phyloP scores from a whole-genome alignment of 129 eudicot genomes.

The Escallonia rubra region DNA sequence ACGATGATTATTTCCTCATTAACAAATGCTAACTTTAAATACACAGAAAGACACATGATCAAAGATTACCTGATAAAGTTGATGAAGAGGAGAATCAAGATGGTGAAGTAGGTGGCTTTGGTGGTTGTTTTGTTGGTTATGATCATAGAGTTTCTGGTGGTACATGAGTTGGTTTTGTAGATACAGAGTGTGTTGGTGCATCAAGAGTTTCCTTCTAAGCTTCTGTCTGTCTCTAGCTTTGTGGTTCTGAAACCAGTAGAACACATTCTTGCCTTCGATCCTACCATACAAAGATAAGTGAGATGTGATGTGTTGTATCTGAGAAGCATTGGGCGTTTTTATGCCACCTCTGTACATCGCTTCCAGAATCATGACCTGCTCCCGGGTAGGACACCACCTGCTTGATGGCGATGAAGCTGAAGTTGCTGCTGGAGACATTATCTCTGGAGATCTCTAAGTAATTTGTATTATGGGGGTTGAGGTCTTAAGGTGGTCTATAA shows the following conservation, averaged over 20 bases:
- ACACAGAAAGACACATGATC: neutral
- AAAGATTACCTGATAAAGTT: neutral
- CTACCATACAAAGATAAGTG: slow-evolving; percentile 34
- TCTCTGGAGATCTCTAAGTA: neutral
- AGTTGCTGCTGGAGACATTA: neutral
- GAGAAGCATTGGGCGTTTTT: slow-evolving; percentile 36
- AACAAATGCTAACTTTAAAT: neutral
- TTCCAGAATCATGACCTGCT: slow-evolving; percentile 40
- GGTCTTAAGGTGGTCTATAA: slow-evolving; percentile 12
- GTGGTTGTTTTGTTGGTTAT: neutral
- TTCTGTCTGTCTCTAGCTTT: slow-evolving; percentile 51
- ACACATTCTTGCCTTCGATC: slow-evolving; percentile 44
- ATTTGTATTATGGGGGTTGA: neutral
- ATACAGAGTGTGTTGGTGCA: slow-evolving; percentile 7
- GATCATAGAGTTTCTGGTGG: neutral
- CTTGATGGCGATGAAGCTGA: slow-evolving; percentile 10
- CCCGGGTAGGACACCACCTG: slow-evolving; percentile 50
- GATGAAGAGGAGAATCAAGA: slow-evolving; percentile 6
- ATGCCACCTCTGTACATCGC: slow-evolving; percentile 44
- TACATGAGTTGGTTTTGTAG: slow-evolving; percentile 24
- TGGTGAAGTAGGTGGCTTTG: neutral
- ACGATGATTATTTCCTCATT: neutral
- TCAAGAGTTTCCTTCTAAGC: slow-evolving; percentile 27
- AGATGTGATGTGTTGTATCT: slow-evolving; percentile 42
- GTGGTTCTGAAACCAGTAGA: slow-evolving; percentile 53